These are phyloP conservation scores for Coprinopsis marcescibilis DNA, from an alignment of 768 basidiomycete species.

Conservation along the genomic window DNA sequence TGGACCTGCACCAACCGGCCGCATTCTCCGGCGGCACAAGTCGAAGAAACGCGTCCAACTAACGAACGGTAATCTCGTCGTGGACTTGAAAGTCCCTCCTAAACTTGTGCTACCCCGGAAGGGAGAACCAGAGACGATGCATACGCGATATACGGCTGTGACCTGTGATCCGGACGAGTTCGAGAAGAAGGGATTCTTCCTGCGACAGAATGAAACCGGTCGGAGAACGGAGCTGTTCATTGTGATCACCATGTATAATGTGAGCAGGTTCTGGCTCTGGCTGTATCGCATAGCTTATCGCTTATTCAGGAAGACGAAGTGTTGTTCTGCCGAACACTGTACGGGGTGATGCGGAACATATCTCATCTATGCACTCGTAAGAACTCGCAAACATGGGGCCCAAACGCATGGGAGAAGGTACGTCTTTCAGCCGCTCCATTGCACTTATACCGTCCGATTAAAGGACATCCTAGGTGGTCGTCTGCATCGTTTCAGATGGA, in stretches of 20 bases:
- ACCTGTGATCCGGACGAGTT: slow-evolving; percentile 95
- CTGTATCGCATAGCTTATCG: neutral
- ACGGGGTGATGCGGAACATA: slow-evolving; percentile 91
- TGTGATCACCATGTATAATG: slow-evolving; percentile 96
- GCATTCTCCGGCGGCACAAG: slow-evolving; percentile 68
- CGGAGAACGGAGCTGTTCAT: slow-evolving; percentile 88
- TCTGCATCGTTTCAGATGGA: slow-evolving; percentile 89
- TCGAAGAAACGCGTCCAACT: slow-evolving; percentile 77
- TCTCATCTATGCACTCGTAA: slow-evolving; percentile 78
- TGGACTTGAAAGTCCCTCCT: slow-evolving; percentile 79
- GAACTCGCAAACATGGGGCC: slow-evolving; percentile 92
- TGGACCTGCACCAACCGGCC: slow-evolving; percentile 80
- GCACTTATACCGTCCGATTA: neutral
- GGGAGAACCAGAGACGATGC: slow-evolving; percentile 67
- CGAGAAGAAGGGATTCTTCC: slow-evolving; percentile 72
- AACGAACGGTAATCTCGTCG: slow-evolving; percentile 84
- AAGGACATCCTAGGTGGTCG: slow-evolving; percentile 58
- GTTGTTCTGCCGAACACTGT: slow-evolving; percentile 86
- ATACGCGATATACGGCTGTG: slow-evolving; percentile 79
- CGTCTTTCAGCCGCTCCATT: neutral
- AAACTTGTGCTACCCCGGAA: slow-evolving; percentile 71
- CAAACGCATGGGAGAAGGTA: slow-evolving; percentile 95
- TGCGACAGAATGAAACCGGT: slow-evolving; percentile 76
- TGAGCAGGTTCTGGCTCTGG: slow-evolving; percentile 25
- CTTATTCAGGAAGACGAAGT: slow-evolving; percentile 73